phyloP scores from a whole-genome alignment of 345 rosid species.

The Punica granatum region DNA sequence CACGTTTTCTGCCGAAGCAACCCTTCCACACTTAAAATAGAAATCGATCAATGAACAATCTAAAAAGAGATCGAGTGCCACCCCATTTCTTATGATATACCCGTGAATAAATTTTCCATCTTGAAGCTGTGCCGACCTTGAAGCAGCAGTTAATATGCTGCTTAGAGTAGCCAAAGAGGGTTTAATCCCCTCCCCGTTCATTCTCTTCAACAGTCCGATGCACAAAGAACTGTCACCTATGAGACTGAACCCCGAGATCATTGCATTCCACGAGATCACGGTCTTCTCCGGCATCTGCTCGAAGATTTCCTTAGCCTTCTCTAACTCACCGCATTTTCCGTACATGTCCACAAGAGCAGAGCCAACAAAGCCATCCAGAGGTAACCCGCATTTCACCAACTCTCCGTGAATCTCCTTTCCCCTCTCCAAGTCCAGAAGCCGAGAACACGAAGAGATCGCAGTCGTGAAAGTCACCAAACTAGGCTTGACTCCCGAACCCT shows the following conservation, averaged over 20 bases:
- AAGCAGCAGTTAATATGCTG: slow-evolving; percentile 45
- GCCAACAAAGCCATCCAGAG: slow-evolving; percentile 39
- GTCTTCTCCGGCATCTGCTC: slow-evolving; percentile 34
- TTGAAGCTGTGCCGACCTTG: slow-evolving; percentile 44
- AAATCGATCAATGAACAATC: slow-evolving; percentile 42
- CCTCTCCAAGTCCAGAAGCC: slow-evolving; percentile 53
- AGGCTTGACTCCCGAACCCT: slow-evolving; percentile 44
- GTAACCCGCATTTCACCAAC: slow-evolving; percentile 21
- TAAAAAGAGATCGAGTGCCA: slow-evolving; percentile 31
- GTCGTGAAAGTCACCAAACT: slow-evolving; percentile 50
- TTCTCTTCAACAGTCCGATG: slow-evolving; percentile 42
- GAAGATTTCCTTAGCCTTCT: slow-evolving; percentile 47
- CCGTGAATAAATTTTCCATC: slow-evolving; percentile 53
- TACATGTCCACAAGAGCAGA: slow-evolving; percentile 78
- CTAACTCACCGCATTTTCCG: slow-evolving; percentile 54
- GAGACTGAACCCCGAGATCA: slow-evolving; percentile 41
- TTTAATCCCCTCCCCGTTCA: slow-evolving; percentile 40
- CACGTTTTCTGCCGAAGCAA: slow-evolving; percentile 38
- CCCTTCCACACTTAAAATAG: slow-evolving; percentile 57
- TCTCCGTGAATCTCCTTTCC: slow-evolving; percentile 55
- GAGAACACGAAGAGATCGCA: slow-evolving; percentile 45
- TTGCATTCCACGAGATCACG: slow-evolving; percentile 59
- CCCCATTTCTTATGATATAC: slow-evolving; percentile 31
- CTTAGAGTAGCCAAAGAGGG: slow-evolving; percentile 54
- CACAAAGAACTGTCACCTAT: slow-evolving; percentile 46